Evolutionary conservation across 768 basidiomycete genomes (phyloP), one percentile per base, ranked within the genome.

Genomic region (Amanita subjunquillea): DNA sequence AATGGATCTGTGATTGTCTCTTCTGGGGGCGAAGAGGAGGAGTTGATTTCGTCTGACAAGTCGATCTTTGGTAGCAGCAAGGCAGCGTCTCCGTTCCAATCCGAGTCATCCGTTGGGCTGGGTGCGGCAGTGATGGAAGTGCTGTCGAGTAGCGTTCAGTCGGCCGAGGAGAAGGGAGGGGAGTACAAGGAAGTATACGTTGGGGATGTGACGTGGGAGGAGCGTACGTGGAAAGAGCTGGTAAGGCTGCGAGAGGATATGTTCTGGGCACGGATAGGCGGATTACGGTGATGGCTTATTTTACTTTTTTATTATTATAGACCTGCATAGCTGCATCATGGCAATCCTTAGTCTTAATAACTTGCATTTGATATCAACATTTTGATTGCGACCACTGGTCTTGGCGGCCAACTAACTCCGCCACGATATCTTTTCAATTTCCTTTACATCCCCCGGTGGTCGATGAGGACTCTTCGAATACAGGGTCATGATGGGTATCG

Each of bases 381-480:
- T 32, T 32, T 1, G 2, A 7, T 48, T 36, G 12, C 17, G 36
- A 36, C 91, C 93, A 97, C 27, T 61, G 66, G 3, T 71, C 69
- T 67, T 99, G 95, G 56, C 87, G 75, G 58, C 67, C 71, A 4
- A 90, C 78, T 46, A 98, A 69, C 62, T 90, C 87, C 2, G 62
- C 66, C 1, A 98, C 72, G 56, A 98, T 97, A 51, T 91, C 82
- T 61, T 94, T 65, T 99, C 95, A 36, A 99, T 98, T 69, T 99
- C 95, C 55, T 83, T 83, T 30, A 69, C 69, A 13, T 67, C 10
- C 60, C 32, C 58, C 60, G 61, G 8, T 68, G 63, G 51, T 80
- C 76, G 41, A 87, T 84, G 39, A 87, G 2, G 69, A 70, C 58
- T 85, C 81, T 17, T 67, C 63, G 55, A 79, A 85, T 10, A 56